Conservation (phyloP, 192 early-diverging fungal genomes). For the Pilobolus umbonatus region DNA sequence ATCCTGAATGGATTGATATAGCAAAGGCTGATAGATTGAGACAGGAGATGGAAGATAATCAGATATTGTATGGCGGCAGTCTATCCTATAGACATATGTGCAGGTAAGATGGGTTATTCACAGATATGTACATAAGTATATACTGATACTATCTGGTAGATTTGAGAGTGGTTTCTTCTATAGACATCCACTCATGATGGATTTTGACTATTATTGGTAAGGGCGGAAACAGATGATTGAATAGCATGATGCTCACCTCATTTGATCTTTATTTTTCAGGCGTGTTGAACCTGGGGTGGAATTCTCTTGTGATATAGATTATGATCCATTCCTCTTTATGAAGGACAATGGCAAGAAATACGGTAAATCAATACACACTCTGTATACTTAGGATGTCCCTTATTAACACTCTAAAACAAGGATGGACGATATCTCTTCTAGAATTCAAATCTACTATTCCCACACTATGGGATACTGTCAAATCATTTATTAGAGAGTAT, state of each 20-base stretch:
- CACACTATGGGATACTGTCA: conserved; percentile 67
- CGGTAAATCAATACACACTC: conserved; percentile 45
- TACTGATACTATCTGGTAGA: conserved; percentile 18
- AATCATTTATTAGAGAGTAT: conserved; percentile 46
- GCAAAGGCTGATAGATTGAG: conserved; percentile 45
- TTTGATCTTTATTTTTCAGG: not conserved
- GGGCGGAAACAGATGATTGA: no score
- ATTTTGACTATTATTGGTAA: conserved; percentile 84
- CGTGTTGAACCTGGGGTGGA: conserved; percentile 77
- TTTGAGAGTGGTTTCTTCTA: conserved; percentile 76
- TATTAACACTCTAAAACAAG: no score
- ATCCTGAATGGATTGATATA: conserved; percentile 60
- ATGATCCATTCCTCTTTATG: conserved; percentile 81
- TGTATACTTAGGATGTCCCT: no score
- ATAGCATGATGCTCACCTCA: not conserved
- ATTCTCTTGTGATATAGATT: conserved; percentile 74
- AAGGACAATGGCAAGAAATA: conserved; percentile 67
- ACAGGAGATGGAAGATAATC: conserved; percentile 47
- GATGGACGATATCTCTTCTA: conserved; percentile 57
- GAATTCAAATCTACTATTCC: conserved; percentile 66
- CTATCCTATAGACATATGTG: conserved; percentile 71
- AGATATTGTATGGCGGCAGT: conserved; percentile 56
- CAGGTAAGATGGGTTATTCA: conserved; percentile 25
- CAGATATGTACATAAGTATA: not conserved
- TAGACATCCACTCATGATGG: conserved; percentile 59